phyloP scores from a whole-genome alignment of 2,329 filamentous ascomycete genomes.

The Gremmenia infestans region DNA sequence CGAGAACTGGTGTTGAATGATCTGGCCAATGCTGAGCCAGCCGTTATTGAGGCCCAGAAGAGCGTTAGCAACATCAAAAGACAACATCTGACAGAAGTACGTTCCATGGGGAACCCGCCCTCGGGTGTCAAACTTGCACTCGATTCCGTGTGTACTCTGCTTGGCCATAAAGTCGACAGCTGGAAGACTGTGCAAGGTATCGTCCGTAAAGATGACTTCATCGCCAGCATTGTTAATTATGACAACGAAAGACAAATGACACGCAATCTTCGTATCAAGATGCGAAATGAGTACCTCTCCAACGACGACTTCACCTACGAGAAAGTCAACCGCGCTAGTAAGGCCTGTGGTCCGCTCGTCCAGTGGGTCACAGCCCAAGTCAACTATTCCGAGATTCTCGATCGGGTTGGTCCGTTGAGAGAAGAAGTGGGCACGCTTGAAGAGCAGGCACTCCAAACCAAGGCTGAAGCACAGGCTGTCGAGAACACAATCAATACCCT shows the following conservation, averaged over 20 bases:
- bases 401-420: constrained; percentile 86
- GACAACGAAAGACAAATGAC: constrained; percentile 97
- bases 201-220: constrained; percentile 90
- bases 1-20: constrained; percentile 82
- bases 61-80: constrained; percentile 98
- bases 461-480: constrained; percentile 87
- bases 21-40: constrained; percentile 85
- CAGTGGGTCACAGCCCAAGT: constrained; percentile 98
- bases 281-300: constrained; percentile 87
- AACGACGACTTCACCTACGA: constrained; percentile 96
- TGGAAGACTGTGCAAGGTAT: constrained; percentile 91
- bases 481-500: constrained; percentile 79
- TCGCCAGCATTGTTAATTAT: constrained; percentile 95
- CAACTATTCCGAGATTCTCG: constrained; percentile 94
- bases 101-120: constrained; percentile 93
- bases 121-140: constrained; percentile 85
- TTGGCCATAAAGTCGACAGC: constrained; percentile 82
- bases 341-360: constrained; percentile 92
- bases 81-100: constrained; percentile 93
- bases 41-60: constrained; percentile 86
- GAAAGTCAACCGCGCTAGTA: constrained; percentile 91
- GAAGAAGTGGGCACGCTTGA: constrained; percentile 85
- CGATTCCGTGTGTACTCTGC: constrained; percentile 91
- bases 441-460: constrained; percentile 83
- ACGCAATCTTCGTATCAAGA: constrained; percentile 70